A percentile compares a stretch with the other conserved stretches of the same genome.
These are phyloP conservation scores for Tuber melanosporum DNA, from an alignment of 495 filamentous ascomycete genomes.

Conservation along the genomic window DNA sequence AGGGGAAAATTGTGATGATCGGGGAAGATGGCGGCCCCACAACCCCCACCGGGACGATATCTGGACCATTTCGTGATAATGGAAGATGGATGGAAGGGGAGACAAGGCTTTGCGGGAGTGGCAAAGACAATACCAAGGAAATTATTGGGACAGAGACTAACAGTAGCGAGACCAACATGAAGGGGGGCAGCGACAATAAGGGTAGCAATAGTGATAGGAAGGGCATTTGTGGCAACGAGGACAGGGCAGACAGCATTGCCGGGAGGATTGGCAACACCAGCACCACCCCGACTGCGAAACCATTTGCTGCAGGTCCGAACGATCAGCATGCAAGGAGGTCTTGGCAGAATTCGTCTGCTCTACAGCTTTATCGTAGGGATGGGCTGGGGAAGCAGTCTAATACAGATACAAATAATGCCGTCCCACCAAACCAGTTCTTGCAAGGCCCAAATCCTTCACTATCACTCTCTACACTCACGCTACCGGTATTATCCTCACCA, in stretches of 20 bases:
- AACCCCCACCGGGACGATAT: background rate
- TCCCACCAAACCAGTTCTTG: slow-evolving; percentile 2
- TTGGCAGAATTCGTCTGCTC: slow-evolving; percentile 13
- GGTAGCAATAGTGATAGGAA: background rate
- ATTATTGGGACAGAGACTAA: background rate
- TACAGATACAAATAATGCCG: background rate
- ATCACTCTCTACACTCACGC: slow-evolving; percentile 14
- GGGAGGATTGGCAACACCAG: background rate
- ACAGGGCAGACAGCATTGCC: background rate
- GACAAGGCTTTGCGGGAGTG: background rate
- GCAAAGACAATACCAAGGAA: background rate
- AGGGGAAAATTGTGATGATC: background rate
- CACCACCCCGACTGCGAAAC: background rate
- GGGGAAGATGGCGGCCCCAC: background rate
- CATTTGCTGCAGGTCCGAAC: slow-evolving; percentile 37
- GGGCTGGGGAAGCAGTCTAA: background rate
- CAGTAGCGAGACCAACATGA: background rate
- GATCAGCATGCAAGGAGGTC: slow-evolving; percentile 41
- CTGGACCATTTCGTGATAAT: background rate
- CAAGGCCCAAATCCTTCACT: background rate
- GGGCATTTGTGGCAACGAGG: background rate
- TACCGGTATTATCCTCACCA: slow-evolving; percentile 11
- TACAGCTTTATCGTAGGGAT: slow-evolving; percentile 12
- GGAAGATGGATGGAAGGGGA: background rate
- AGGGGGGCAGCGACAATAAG: background rate